Evolutionary conservation across 1,284 basidiomycete species (phyloP).

Genomic region (Sporisorium sorghi): DNA sequence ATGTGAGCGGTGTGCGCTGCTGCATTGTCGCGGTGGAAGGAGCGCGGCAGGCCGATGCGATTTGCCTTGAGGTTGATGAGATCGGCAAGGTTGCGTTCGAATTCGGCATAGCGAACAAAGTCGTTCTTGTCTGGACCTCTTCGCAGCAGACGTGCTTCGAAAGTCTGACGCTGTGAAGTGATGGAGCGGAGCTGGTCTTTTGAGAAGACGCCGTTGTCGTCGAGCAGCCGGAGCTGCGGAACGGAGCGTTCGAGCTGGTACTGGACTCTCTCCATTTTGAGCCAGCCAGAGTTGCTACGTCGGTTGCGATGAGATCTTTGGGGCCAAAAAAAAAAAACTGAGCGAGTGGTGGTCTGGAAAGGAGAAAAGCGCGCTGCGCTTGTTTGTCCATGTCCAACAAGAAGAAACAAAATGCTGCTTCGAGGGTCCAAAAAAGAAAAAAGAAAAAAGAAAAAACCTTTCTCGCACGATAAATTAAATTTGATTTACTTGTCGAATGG

Average conservation of each 20-base stretch:
- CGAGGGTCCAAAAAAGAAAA: too few species aligned
- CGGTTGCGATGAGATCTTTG: too few species aligned
- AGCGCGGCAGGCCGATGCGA: constrained; percentile 45
- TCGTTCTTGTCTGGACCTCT: constrained; percentile 86
- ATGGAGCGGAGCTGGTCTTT: constrained; percentile 79
- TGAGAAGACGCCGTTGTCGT: constrained; percentile 86
- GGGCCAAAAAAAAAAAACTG: neutral
- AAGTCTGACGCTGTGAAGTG: constrained; percentile 83
- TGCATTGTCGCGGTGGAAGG: constrained; percentile 55
- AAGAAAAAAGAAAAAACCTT: constrained; percentile 3
- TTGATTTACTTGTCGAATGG: too few species aligned
- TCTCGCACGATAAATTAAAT: too few species aligned
- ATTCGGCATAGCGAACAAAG: constrained; percentile 89
- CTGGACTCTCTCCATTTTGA: constrained; percentile 89
- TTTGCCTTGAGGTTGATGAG: constrained; percentile 52
- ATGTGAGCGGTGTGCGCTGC: constrained; percentile 75
- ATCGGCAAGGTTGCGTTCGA: constrained; percentile 78
- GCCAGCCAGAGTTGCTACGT: neutral
- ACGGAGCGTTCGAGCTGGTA: constrained; percentile 97
- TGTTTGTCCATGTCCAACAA: neutral
- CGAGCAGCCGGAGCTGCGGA: constrained; percentile 92
- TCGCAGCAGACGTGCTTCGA: constrained; percentile 85
- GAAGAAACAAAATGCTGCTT: neutral
- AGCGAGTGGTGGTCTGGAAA: neutral
- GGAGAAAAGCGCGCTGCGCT: neutral